These are phyloP conservation scores for Helianthus tuberosus DNA, from an alignment of 129 eudicot species.

Conservation along the genomic window DNA sequence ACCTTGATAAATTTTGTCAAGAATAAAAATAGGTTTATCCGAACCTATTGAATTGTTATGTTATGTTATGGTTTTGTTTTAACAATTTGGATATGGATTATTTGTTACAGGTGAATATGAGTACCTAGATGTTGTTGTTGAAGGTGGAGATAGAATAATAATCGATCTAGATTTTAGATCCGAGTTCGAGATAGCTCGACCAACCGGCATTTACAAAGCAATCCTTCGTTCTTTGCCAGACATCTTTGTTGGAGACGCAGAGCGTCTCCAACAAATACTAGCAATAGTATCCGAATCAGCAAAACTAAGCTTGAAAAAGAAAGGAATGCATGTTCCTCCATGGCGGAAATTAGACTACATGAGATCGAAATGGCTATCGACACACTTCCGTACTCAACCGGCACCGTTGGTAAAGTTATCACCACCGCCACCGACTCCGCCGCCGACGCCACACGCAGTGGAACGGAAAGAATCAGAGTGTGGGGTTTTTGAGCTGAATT, in stretches of 20 bases:
- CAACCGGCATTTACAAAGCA: conserved; percentile 66
- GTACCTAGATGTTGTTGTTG: conserved; percentile 61
- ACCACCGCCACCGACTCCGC: conserved; percentile 24
- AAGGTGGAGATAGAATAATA: conserved; percentile 57
- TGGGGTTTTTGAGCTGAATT: conserved; percentile 49
- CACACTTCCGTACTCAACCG: conserved; percentile 25
- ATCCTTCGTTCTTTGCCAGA: conserved; percentile 63
- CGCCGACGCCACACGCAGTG: conserved; percentile 18
- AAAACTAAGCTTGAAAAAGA: conserved; percentile 74
- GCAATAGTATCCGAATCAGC: conserved; percentile 63
- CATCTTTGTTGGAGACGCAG: conserved; percentile 76
- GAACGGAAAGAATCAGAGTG: conserved; percentile 22
- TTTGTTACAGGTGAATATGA: conserved; percentile 69
- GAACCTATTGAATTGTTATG: no score
- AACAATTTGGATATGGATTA: no score
- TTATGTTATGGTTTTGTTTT: no score
- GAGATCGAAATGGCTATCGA: conserved; percentile 77
- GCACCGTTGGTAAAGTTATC: neutral
- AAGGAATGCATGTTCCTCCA: conserved; percentile 82
- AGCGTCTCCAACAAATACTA: conserved; percentile 68
- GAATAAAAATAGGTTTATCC: no score
- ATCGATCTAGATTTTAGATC: conserved; percentile 85
- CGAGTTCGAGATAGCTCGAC: conserved; percentile 86
- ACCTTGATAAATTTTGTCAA: no score
- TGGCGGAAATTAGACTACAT: conserved; percentile 83